Conservation (phyloP, 106 monocot species). For the Chionographis japonica region DNA sequence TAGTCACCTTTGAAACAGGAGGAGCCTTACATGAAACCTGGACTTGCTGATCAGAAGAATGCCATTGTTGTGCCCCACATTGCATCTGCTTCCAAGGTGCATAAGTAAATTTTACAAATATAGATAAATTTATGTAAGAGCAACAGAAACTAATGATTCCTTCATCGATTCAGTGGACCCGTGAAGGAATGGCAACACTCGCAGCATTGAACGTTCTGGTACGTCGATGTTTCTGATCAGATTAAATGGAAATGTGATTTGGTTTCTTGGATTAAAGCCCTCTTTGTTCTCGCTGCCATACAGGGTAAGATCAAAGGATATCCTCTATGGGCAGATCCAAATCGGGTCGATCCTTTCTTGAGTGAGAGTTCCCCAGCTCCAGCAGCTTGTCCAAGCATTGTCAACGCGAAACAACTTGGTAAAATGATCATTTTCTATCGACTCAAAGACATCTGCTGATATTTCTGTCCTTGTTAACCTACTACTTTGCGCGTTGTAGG, state of each 20-base stretch:
- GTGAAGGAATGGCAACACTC: conserved; percentile 98
- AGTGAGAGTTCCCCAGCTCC: conserved; percentile 69
- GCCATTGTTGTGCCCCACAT: conserved; percentile 95
- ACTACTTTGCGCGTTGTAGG: too few relatives aligned
- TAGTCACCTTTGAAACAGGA: conserved; percentile 45
- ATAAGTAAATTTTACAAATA: not conserved
- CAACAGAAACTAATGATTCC: not conserved
- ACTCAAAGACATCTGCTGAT: too few relatives aligned
- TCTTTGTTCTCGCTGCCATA: not conserved
- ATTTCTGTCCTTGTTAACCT: too few relatives aligned
- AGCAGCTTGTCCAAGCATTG: conserved; percentile 86
- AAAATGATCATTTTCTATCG: not conserved
- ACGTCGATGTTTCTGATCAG: conserved; percentile 2
- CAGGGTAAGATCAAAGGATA: conserved; percentile 97
- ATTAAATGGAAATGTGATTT: not conserved
- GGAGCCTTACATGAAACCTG: conserved; percentile 98
- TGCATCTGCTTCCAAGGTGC: conserved; percentile 98
- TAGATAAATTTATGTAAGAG: too few relatives aligned
- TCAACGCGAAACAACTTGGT: conserved; percentile 93
- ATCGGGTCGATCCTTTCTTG: conserved; percentile 71
- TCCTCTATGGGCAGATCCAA: conserved; percentile 81
- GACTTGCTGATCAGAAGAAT: conserved; percentile 91
- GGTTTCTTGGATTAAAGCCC: not conserved
- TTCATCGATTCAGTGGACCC: conserved; percentile 72
- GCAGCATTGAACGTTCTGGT: conserved; percentile 97